A percentile compares a stretch with the other conserved stretches of the same genome.
These are phyloP conservation scores for Fistulinella prunicolor DNA, from an alignment of 768 basidiomycete species.

Conservation along the genomic window DNA sequence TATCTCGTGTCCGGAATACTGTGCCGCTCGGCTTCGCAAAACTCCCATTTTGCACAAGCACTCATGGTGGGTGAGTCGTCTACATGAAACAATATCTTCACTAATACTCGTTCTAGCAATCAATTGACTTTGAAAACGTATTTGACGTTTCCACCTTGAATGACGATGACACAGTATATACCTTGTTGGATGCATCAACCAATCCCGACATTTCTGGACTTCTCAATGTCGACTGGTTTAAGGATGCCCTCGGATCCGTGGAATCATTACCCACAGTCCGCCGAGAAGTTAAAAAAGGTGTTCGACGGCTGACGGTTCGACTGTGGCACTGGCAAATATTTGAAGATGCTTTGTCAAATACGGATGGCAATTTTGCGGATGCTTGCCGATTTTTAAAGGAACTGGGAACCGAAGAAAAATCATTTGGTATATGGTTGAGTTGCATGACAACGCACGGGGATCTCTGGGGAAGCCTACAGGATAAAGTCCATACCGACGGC, in stretches of 20 bases:
- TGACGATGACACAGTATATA: slow-evolving; percentile 48
- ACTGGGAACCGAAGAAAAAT: slow-evolving; percentile 59
- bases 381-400: slow-evolving; percentile 57
- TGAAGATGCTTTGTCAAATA: slow-evolving; percentile 57
- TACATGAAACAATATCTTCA: not conserved
- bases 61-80: slow-evolving; percentile 43
- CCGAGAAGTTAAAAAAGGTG: slow-evolving; percentile 42
- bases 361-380: slow-evolving; percentile 46
- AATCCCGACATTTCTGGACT: slow-evolving; percentile 62
- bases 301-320: slow-evolving; percentile 46
- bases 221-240: slow-evolving; percentile 40
- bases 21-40: slow-evolving; percentile 63
- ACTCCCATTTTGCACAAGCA: slow-evolving; percentile 40
- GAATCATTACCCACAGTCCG: slow-evolving; percentile 33
- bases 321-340: slow-evolving; percentile 59
- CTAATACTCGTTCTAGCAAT: slow-evolving; percentile 42
- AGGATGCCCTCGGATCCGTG: slow-evolving; percentile 21
- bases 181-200: slow-evolving; percentile 60
- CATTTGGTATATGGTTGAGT: slow-evolving; percentile 71
- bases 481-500: slow-evolving; percentile 16
- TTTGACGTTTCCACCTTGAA: slow-evolving; percentile 56
- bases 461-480: slow-evolving; percentile 32
- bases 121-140: slow-evolving; percentile 50
- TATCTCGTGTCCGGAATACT: slow-evolving; percentile 62
- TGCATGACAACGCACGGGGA: slow-evolving; percentile 62